Evolutionary conservation across 1,139 yeast species (phyloP).

Genomic region (Groenewaldozyma auringiensis): DNA sequence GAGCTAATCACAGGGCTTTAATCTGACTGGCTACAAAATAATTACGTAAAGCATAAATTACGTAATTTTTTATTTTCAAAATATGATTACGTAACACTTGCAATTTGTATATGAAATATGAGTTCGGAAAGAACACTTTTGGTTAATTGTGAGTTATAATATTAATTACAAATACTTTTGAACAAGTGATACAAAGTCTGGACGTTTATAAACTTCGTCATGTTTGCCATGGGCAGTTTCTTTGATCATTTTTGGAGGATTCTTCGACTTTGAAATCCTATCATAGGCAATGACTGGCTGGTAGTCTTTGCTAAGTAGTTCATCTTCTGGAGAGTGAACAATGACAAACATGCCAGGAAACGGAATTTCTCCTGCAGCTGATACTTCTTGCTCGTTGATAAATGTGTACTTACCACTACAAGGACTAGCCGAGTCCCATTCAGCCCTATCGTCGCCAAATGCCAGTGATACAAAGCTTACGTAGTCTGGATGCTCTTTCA

Average conservation of each 20-base stretch:
- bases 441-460: slow-evolving; percentile 31
- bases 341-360: slow-evolving; percentile 19
- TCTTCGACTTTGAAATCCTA: slow-evolving; percentile 1
- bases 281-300: slow-evolving; percentile 28
- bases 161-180: background rate
- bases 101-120: too few species aligned
- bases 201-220: slow-evolving; percentile 22
- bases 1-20: too few species aligned
- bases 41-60: too few species aligned
- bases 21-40: too few species aligned
- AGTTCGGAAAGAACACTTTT: too few species aligned
- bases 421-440: slow-evolving; percentile 30
- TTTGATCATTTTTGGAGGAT: slow-evolving; percentile 6
- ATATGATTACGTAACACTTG: too few species aligned
- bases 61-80: too few species aligned
- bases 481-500: slow-evolving; percentile 42
- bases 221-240: slow-evolving; percentile 27
- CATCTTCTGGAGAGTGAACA: slow-evolving; percentile 35
- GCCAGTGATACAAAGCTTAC: slow-evolving; percentile 39
- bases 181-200: slow-evolving; percentile 3
- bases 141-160: too few species aligned
- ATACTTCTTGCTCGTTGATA: background rate
- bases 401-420: slow-evolving; percentile 11
- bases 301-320: slow-evolving; percentile 25
- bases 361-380: background rate